These are phyloP conservation scores for Magnolia kwangsiensis DNA, from an alignment of 164 flowering plant species.

Conservation along the genomic window DNA sequence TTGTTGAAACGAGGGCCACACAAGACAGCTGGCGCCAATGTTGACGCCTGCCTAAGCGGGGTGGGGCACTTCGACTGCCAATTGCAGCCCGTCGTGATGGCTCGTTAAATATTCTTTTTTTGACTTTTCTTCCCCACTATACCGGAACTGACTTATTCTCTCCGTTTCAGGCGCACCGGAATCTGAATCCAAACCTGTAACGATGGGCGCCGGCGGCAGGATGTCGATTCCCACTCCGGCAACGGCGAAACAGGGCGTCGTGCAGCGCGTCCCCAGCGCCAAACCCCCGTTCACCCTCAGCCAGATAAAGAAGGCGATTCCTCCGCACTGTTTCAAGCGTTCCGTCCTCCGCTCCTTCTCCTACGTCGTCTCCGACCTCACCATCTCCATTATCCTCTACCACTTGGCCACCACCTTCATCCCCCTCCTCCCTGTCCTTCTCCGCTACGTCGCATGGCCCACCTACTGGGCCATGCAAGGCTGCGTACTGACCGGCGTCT, in stretches of 20 bases:
- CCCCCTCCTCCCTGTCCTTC: constrained; percentile 44
- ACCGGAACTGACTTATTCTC: background rate
- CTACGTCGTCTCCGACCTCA: constrained; percentile 54
- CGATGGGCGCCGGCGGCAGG: constrained; percentile 72
- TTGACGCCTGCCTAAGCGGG: no score
- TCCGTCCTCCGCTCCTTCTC: constrained; percentile 70
- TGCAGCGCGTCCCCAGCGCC: constrained; percentile 43
- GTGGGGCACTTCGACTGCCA: no score
- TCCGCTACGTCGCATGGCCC: constrained; percentile 62
- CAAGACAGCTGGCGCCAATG: background rate
- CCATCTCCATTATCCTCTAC: constrained; percentile 44
- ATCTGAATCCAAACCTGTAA: background rate
- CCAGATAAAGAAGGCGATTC: constrained; percentile 74
- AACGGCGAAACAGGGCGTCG: constrained; percentile 27
- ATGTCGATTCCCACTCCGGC: constrained; percentile 37
- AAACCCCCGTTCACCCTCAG: constrained; percentile 70
- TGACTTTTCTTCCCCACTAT: background rate
- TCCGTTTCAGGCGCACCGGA: background rate
- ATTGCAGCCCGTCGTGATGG: background rate
- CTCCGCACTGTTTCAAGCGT: constrained; percentile 81
- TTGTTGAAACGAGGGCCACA: background rate
- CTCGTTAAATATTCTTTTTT: background rate
- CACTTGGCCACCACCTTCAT: constrained; percentile 49
- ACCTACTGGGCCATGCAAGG: constrained; percentile 64
- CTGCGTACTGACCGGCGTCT: constrained; percentile 66